phyloP scores from a whole-genome alignment of 2,329 filamentous ascomycete genomes.

The Paracoccidioides brasiliensis region DNA sequence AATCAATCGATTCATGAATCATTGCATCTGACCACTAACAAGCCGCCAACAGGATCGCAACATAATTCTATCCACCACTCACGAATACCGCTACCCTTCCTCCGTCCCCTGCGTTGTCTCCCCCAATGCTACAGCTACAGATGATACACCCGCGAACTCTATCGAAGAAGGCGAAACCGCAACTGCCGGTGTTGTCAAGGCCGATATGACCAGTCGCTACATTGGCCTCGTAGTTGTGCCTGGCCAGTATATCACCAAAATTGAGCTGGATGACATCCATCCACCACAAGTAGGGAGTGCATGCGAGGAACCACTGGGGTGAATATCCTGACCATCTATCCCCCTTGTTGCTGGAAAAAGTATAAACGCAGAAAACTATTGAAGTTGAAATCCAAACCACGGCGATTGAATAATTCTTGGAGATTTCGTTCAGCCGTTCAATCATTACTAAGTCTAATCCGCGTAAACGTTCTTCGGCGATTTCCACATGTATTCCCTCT shows the following conservation, averaged over 20 bases:
- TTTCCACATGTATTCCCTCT: background rate
- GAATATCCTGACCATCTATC: background rate
- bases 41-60: conserved; percentile 56
- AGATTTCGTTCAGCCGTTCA: background rate
- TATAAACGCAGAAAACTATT: background rate
- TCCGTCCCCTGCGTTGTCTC: conserved; percentile 24
- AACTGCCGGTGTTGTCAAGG: conserved; percentile 33
- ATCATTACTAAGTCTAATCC: background rate
- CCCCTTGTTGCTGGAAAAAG: background rate
- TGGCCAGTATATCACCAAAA: conserved; percentile 69
- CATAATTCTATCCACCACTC: conserved; percentile 69
- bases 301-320: background rate
- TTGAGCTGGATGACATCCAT: conserved; percentile 58
- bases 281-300: background rate
- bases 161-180: conserved; percentile 17
- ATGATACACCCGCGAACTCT: conserved; percentile 21
- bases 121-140: conserved; percentile 31
- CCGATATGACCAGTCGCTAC: conserved; percentile 72
- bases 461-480: background rate
- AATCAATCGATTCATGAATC: background rate
- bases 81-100: conserved; percentile 76
- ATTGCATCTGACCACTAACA: background rate
- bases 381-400: background rate
- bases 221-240: conserved; percentile 84
- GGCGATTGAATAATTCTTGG: background rate